Base-by-base conservation (phyloP, 768 basidiomycete species). In the Glaciozyma martinii region DNA sequence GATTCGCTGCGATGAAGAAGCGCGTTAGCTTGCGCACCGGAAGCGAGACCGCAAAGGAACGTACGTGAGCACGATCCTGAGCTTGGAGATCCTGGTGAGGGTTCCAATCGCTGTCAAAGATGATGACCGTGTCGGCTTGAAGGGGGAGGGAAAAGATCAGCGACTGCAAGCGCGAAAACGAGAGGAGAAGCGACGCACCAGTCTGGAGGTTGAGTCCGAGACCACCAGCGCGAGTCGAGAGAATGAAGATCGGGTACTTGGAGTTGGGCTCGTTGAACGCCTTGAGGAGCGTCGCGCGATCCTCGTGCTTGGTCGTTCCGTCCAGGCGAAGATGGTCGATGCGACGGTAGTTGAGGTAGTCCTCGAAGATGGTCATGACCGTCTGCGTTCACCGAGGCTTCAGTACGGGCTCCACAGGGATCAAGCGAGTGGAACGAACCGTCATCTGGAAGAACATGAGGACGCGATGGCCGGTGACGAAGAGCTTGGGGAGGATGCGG, bases 381-480 rank as follows among this genome's bases (percentile, higher is more conserved):
- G 89, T 94, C 63, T 88, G 91, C 8, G 76, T 92, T 91, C 64
- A 87, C 9, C 85, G 78, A 93, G 79, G 71, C 50, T 13, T 52
- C 50, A 52, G 50, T 9, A 5, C n/a, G 5, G 8, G 25, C 27
- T 32, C 30, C 30, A 1, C 27, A 19, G 33, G 42, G 5, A 27
- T 1, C 33, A 21, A n/a, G n/a, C 25, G 57, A 49, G 32, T 13
- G 23, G 6, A 6, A 64, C 66, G 30, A 30, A 71, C 72, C 21
- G 93, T 97, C 95, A 98, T 97, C 78, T 99, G 95, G 86, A 98
- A 98, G 84, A 99, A 98, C 72, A 99, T 97, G 62, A 99, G 84
- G 54, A 94, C 90, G 75, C 93, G 85, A 79, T 98, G 95, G 6
- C 87, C 88, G 9, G 89, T 90, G 9, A 83, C 78, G 73, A 98